Base-by-base conservation (phyloP, 1,284 basidiomycete genomes). In the Crepidotus sp. region DNA sequence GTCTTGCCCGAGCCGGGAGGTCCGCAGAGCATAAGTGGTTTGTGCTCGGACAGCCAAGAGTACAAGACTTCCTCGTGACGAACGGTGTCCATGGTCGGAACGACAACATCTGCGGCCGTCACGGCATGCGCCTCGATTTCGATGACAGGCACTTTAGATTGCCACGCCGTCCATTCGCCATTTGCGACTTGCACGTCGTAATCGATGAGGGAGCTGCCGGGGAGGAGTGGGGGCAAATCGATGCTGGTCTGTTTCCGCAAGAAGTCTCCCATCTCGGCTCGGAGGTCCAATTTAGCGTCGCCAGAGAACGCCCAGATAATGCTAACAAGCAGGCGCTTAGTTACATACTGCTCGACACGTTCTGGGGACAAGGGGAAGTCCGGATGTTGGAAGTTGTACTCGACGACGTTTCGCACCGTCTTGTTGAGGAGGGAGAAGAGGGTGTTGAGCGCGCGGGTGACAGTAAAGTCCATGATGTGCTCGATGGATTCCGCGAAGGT, bases 1-100 rank as follows among this genome's bases (percentile, higher is more conserved):
- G 96, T 99, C 71, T 99, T 99, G 30, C 96, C 96, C 18, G 95
- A 98, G 59, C 96, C 96, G 6, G 96, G 96, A 57, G 96, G 96
- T 36, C 96, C 96, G 61, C 96, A 99, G 17, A 99, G 77, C 80
- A 99, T 90, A 45, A 99, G 75, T 4, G 96, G 97, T 62, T 98
- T 98, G 69, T 98, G 95, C 62, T 98, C 97, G 0, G 93, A 94
- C 2, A 99, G 72, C 94, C 95, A 98, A 0, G 93, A 96, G 64
- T 98, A 98, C 1, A 99, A 69, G 21, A 99, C 92, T 60, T 98
- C 94, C 61, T 99, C 97, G 61, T 98, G 96, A 26, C 97, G 90
- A 27, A 98, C 86, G 3, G 96, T 99, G 59, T 99, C 97, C 70
- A 98, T 84, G 1, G 96, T 99, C 1, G 97, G 96, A 25, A 99